Conservation (phyloP, 2,329 filamentous ascomycete species). For the Exserohilum rostratum region DNA sequence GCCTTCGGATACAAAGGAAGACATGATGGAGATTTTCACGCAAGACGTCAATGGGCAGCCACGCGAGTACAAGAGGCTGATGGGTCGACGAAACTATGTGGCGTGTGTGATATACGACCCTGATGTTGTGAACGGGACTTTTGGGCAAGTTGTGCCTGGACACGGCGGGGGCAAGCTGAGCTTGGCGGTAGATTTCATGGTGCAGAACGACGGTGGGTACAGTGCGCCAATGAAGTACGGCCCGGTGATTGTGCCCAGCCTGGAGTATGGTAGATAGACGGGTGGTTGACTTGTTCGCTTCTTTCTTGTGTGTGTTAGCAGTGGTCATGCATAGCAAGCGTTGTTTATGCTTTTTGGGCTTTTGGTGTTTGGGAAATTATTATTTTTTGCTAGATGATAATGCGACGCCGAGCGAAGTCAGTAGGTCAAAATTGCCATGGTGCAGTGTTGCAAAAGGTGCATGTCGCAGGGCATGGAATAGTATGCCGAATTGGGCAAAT, state of each 20-base stretch:
- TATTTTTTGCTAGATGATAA: not conserved
- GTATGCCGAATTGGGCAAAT: constrained; percentile 30
- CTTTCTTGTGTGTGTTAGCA: constrained; percentile 7
- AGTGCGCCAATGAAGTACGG: constrained; percentile 91
- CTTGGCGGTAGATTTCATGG: constrained; percentile 93
- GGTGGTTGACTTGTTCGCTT: constrained; percentile 7
- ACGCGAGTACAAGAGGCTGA: constrained; percentile 86
- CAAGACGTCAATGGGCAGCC: constrained; percentile 84
- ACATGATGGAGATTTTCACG: constrained; percentile 99
- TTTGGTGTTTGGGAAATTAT: not conserved
- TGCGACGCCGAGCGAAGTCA: not conserved
- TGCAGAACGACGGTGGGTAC: constrained; percentile 86
- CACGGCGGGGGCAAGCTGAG: constrained; percentile 65
- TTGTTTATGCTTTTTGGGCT: constrained; percentile 7
- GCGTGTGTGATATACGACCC: constrained; percentile 95
- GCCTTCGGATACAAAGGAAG: constrained; percentile 92
- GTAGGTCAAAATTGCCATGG: not conserved
- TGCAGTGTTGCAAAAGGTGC: not conserved
- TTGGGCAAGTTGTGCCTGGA: constrained; percentile 48
- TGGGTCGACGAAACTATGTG: constrained; percentile 91
- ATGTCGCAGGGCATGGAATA: constrained; percentile 13
- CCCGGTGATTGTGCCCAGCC: constrained; percentile 86
- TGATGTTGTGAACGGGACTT: constrained; percentile 66
- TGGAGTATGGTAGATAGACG: constrained; percentile 56
- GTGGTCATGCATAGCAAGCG: constrained; percentile 33